These are phyloP conservation scores for Malbranchea cinnamomea DNA, from an alignment of 2,329 filamentous ascomycete genomes.

Conservation along the genomic window DNA sequence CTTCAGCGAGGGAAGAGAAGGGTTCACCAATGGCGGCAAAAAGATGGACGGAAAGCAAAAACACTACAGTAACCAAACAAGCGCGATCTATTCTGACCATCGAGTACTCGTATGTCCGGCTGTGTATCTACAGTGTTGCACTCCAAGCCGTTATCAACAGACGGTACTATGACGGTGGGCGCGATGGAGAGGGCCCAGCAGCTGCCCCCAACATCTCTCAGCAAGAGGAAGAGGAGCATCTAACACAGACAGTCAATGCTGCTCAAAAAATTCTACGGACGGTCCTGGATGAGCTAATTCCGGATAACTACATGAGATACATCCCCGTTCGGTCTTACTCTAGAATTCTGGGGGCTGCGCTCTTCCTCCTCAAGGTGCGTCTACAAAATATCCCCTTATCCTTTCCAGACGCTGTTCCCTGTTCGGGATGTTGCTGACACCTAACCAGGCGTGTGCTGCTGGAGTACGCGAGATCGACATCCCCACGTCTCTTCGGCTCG, in stretches of 20 bases:
- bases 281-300: slow-evolving; percentile 36
- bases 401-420: background rate
- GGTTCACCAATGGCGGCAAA: background rate
- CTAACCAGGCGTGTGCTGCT: slow-evolving; percentile 1
- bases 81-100: slow-evolving; percentile 62
- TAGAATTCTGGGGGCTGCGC: slow-evolving; percentile 40
- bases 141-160: slow-evolving; percentile 73
- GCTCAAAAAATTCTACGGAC: slow-evolving; percentile 36
- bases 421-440: background rate
- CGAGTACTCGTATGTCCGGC: slow-evolving; percentile 51
- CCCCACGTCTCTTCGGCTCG: slow-evolving; percentile 3
- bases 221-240: slow-evolving; percentile 34
- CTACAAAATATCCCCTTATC: no score
- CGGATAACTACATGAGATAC: slow-evolving; percentile 36
- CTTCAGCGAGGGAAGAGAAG: no score
- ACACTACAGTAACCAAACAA: slow-evolving; percentile 29
- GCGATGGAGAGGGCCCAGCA: background rate
- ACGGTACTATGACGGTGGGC: slow-evolving; percentile 1
- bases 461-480: slow-evolving; percentile 4
- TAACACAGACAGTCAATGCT: slow-evolving; percentile 38
- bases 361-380: slow-evolving; percentile 38
- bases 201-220: no score
- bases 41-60: background rate
- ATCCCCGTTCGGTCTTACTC: slow-evolving; percentile 42
- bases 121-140: slow-evolving; percentile 77